These are phyloP conservation scores for Naganishia kalamii DNA, from an alignment of 768 basidiomycete genomes.

Conservation along the genomic window DNA sequence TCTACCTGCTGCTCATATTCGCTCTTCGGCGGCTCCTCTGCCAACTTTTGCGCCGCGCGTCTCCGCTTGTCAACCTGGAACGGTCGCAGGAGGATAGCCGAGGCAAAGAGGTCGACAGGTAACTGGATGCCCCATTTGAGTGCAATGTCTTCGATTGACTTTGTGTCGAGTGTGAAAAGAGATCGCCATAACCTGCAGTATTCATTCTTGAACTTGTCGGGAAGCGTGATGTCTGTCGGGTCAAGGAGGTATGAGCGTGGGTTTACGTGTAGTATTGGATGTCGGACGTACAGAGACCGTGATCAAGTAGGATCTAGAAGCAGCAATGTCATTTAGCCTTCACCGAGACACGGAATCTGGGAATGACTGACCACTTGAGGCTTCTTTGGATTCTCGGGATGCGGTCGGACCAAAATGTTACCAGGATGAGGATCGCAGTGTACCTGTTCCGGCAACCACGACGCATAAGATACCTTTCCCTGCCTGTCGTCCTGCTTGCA, in stretches of 20 bases:
- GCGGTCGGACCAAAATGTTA: constrained; percentile 59
- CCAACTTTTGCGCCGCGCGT: constrained; percentile 12
- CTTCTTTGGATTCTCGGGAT: constrained; percentile 54
- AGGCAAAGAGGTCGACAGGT: constrained; percentile 47
- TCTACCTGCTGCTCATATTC: constrained; percentile 47
- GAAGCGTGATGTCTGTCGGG: constrained; percentile 57
- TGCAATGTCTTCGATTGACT: constrained; percentile 44
- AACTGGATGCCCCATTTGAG: constrained; percentile 46
- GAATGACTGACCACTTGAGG: constrained; percentile 46
- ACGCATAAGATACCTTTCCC: neutral
- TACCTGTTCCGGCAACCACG: constrained; percentile 23
- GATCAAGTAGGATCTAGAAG: constrained; percentile 75
- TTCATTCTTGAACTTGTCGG: constrained; percentile 62
- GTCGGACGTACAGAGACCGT: constrained; percentile 59
- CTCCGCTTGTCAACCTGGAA: constrained; percentile 38
- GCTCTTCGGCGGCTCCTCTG: constrained; percentile 23
- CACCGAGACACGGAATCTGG: neutral
- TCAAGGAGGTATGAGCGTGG: neutral
- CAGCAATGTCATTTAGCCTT: neutral
- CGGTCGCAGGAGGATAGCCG: constrained; percentile 47
- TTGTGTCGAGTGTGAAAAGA: constrained; percentile 46
- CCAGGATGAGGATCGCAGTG: constrained; percentile 59
- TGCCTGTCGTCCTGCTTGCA: neutral
- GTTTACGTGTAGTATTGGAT: neutral
- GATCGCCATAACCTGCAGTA: constrained; percentile 69